Conservation (phyloP, 768 basidiomycete genomes). For the Pleurotus tuoliensis region DNA sequence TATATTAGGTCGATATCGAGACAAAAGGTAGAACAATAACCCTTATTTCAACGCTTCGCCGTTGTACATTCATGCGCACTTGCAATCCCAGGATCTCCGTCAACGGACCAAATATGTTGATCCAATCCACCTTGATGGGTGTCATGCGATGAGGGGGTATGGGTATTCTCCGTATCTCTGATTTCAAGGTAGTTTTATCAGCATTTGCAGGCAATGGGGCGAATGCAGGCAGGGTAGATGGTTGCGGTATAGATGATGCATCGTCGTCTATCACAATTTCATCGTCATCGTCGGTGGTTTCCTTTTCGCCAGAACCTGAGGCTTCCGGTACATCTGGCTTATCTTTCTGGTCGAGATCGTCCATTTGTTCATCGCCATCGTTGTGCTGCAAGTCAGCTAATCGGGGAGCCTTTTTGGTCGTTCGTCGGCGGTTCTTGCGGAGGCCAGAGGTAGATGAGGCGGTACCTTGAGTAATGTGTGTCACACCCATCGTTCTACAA, state of each 20-base stretch:
- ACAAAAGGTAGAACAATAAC: slow-evolving; percentile 47
- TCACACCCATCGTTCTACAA: slow-evolving; percentile 36
- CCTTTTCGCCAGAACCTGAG: not conserved
- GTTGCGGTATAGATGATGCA: slow-evolving; percentile 34
- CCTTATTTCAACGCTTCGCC: slow-evolving; percentile 87
- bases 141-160: slow-evolving; percentile 98
- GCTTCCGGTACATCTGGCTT: slow-evolving; percentile 11
- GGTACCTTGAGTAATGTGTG: slow-evolving; percentile 20
- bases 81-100: slow-evolving; percentile 94
- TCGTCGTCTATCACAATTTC: slow-evolving; percentile 60
- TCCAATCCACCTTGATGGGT: slow-evolving; percentile 94
- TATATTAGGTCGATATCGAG: not conserved
- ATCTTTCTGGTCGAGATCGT: slow-evolving; percentile 14
- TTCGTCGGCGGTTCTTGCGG: slow-evolving; percentile 36
- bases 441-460: slow-evolving; percentile 12
- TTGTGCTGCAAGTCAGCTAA: slow-evolving; percentile 13
- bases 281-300: slow-evolving; percentile 48
- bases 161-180: slow-evolving; percentile 83
- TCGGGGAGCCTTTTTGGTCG: slow-evolving; percentile 28
- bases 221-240: slow-evolving; percentile 60
- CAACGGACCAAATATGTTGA: slow-evolving; percentile 90
- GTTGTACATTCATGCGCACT: slow-evolving; percentile 94
- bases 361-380: slow-evolving; percentile 21
- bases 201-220: slow-evolving; percentile 62
- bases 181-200: slow-evolving; percentile 55